Conservation (phyloP, 257 asterid species). For the Rehmannia glutinosa region DNA sequence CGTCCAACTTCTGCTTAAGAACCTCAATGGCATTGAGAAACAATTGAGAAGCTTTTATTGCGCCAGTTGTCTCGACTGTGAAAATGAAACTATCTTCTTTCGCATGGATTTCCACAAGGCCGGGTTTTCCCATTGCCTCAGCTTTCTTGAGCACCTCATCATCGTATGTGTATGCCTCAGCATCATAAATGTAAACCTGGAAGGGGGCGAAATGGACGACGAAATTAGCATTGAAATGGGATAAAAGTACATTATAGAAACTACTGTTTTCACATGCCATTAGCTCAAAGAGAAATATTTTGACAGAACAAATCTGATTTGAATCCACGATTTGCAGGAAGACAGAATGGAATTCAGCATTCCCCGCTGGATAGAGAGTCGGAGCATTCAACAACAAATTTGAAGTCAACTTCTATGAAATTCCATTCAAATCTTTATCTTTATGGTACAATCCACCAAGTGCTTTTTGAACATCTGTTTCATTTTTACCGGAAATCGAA, state of each 20-base stretch:
- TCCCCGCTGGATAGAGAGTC: neutral
- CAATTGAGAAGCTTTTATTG: constrained; percentile 80
- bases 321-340: too few relatives aligned
- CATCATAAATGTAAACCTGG: constrained; percentile 70
- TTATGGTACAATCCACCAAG: too few relatives aligned
- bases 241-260: neutral
- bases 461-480: too few relatives aligned
- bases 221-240: neutral
- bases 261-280: neutral
- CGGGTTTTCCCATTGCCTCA: constrained; percentile 80
- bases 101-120: constrained; percentile 79
- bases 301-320: neutral
- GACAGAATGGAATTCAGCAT: too few relatives aligned
- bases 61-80: constrained; percentile 93
- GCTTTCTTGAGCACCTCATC: constrained; percentile 94
- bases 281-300: neutral
- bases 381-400: neutral
- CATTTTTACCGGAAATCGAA: too few relatives aligned
- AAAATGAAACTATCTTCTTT: constrained; percentile 92
- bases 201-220: neutral
- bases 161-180: constrained; percentile 88
- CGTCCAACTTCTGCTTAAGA: constrained; percentile 90
- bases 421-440: too few relatives aligned
- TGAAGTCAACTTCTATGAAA: too few relatives aligned
- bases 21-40: constrained; percentile 80